Evolutionary conservation across 2,329 filamentous ascomycete genomes (phyloP).

Genomic region (Clonostachys solani): DNA sequence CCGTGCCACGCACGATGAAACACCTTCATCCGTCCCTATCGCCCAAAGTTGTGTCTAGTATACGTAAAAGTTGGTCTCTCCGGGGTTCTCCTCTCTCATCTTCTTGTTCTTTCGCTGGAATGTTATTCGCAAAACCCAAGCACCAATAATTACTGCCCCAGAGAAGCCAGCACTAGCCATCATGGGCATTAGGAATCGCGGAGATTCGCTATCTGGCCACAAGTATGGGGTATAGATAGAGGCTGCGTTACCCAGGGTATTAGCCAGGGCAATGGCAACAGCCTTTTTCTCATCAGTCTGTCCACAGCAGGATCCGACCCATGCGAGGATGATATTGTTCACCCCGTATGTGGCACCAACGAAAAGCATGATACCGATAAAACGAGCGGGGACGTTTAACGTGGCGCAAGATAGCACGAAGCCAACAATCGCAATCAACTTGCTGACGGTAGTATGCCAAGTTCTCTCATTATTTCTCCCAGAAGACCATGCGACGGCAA

Average conservation of each 20-base stretch:
- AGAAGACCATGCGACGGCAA: conserved; percentile 27
- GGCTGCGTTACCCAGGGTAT: conserved; percentile 27
- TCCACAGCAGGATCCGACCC: conserved; percentile 28
- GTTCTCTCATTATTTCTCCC: conserved; percentile 31
- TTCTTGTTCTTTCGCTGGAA: conserved; percentile 12
- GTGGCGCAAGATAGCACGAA: conserved; percentile 23
- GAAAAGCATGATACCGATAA: conserved; percentile 20
- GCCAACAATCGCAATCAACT: conserved; percentile 26
- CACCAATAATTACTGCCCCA: conserved; percentile 3
- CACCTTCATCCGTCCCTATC: too few species aligned
- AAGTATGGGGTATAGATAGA: conserved; percentile 36
- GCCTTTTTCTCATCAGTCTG: conserved; percentile 37
- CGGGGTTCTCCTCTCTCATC: conserved; percentile 11
- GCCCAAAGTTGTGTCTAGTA: conserved; percentile 4
- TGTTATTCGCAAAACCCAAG: conserved; percentile 6
- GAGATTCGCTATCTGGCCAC: conserved; percentile 28
- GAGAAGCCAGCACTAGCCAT: conserved; percentile 8
- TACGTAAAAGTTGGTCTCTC: conserved; percentile 10
- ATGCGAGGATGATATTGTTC: conserved; percentile 32
- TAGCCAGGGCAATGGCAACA: conserved; percentile 28
- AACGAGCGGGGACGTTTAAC: conserved; percentile 14
- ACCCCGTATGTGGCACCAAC: conserved; percentile 23
- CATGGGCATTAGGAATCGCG: conserved; percentile 29
- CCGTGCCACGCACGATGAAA: too few species aligned
- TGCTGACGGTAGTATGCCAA: conserved; percentile 23